Base-by-base conservation (phyloP, 306 rosid species). In the Delonix regia region DNA sequence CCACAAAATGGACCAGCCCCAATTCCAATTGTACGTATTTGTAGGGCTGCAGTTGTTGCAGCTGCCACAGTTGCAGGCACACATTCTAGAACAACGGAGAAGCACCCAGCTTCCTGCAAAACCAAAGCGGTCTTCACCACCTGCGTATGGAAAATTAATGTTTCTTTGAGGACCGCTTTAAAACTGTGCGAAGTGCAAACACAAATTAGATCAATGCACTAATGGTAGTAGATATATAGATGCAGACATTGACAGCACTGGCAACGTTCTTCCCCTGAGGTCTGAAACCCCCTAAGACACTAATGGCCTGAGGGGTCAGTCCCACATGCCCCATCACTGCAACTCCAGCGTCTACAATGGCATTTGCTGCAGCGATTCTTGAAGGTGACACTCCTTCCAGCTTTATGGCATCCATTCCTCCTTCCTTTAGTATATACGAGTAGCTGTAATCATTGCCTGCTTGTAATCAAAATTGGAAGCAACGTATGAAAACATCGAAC, bases 1-100 rank as follows among this genome's bases (percentile, higher is more conserved):
- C 92, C 91, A 68, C 98, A 94, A 84, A 87, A 91, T 30, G 94
- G 97, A 77, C 98, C 98, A 34, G 97, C 98, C 60, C 98, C 98
- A 70, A 91, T 90, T 78, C 98, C 97, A 69, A 94, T 86, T 1
- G 97, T 90, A 19, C 97, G 98, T 82, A 88, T 87, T 48, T 51
- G 80, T 74, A 91, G 96, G 3, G 96, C 90, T 39, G 96, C 85
- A 6, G 98, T 91, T 36, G 85, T 57, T 30, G 97, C 98, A 5
- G 97, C 96, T 5, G 98, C 98, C 56, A 91, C 91, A 0, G 84
- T 88, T 18, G 92, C 78, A 51, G 98, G 98, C 30, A 94, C 90
- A 83, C 98, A 91, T 77, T 94, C 98, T 53, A 91, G 75, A 82
- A 94, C 97, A 65, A 94, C 86, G 39, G 97, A 33, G 61, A 94